Base-by-base conservation (phyloP, 2,329 filamentous ascomycete genomes). In the Alternaria postmessia region DNA sequence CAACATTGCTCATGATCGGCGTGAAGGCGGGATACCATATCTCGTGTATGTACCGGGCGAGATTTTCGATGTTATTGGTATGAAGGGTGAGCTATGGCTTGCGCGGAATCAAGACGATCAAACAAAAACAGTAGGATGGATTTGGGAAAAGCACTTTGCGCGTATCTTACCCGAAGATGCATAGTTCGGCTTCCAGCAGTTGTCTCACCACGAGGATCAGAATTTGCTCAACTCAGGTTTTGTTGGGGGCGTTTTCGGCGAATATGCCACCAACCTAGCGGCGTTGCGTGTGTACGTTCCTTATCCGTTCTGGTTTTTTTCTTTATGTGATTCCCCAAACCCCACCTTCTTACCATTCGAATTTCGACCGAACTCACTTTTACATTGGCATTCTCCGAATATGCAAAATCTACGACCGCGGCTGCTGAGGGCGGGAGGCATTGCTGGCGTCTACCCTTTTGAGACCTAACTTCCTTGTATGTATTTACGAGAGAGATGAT, bases 81-180 rank as follows among this genome's bases (percentile, higher is more conserved):
- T 97, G 79, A 97, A 97, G 78, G 95, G 95, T 65, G 95, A 99
- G 82, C 86, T 98, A 49, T 99, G 95, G 95, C 88, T 99, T 58
- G 95, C 95, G 54, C 93, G 93, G 79, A 99, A 99, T 76, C 95
- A 99, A 80, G 95, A 99, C 74, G 95, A 99, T 78, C 82, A 88
- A 1, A 85, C 83, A 11, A 87, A 91, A 66, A 86, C 89, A 66
- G 89, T 98, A 34, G 95, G 95, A 52, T 99, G 95, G 95, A 97
- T 99, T 72, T 99, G 95, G 95, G 96, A 94, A 72, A 97, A 97
- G 79, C 95, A 99, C 81, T 99, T 99, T 83, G 78, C 78, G 22
- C 68, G 77, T 20, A 79, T 79, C 28, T 54, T 79, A 38, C 75
- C 77, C 6, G 78, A 79, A 56, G 76, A 78, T 34, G 68, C 68